phyloP scores from a whole-genome alignment of 2,329 filamentous ascomycete species.

The Trichoderma koningii region DNA sequence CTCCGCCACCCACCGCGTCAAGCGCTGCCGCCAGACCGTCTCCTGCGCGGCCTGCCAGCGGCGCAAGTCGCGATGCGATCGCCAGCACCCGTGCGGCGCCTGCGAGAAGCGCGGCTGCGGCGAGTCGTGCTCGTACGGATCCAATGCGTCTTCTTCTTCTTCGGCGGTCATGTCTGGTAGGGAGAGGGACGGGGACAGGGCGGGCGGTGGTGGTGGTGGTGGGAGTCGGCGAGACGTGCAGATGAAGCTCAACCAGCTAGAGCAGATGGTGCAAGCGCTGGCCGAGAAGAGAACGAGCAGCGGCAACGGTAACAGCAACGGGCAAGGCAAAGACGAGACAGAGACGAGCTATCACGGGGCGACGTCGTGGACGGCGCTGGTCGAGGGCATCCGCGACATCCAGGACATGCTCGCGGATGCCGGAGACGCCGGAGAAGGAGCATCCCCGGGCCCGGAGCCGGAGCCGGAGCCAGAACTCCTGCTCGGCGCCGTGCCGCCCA shows the following conservation, averaged over 20 bases:
- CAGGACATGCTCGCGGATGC: conserved; percentile 40
- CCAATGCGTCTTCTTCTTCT: background rate
- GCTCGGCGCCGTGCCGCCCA: conserved; percentile 35
- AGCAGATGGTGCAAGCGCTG: conserved; percentile 45
- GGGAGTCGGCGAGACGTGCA: conserved; percentile 42
- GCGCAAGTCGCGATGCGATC: conserved; percentile 49
- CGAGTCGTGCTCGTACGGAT: conserved; percentile 39
- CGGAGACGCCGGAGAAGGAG: conserved; percentile 26
- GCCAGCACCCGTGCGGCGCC: conserved; percentile 44
- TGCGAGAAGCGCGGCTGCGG: conserved; percentile 45
- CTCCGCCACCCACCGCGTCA: conserved; percentile 39
- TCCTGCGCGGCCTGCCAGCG: conserved; percentile 47
- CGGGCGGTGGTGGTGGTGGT: background rate
- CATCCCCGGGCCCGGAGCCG: background rate
- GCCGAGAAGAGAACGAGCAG: conserved; percentile 30
- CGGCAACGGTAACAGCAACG: no score
- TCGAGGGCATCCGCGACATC: conserved; percentile 48
- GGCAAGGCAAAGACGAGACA: background rate
- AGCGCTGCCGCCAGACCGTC: conserved; percentile 46
- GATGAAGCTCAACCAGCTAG: conserved; percentile 44
- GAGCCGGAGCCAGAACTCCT: conserved; percentile 40
- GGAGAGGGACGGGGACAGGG: background rate
- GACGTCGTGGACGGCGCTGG: conserved; percentile 47
- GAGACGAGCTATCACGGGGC: conserved; percentile 39
- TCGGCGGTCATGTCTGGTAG: conserved; percentile 27